phyloP scores from a whole-genome alignment of 768 basidiomycete genomes.

The Multifurca ochricompacta region DNA sequence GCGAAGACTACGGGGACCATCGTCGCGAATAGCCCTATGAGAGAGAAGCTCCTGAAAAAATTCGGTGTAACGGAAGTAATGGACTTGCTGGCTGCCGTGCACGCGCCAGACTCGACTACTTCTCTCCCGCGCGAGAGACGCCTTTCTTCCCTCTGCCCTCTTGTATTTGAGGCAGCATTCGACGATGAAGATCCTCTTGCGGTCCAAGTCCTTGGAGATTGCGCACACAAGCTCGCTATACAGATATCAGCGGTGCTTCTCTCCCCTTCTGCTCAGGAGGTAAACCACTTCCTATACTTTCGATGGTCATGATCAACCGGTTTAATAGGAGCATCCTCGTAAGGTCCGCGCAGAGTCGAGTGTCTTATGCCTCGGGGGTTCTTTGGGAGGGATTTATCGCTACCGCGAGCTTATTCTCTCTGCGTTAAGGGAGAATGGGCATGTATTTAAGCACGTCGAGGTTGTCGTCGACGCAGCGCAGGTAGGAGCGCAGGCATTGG shows the following conservation, averaged over 20 bases:
- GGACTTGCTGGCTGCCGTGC: conserved; percentile 58
- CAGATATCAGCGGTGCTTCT: conserved; percentile 50
- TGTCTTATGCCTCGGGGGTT: conserved; percentile 75
- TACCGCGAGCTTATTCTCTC: conserved; percentile 53
- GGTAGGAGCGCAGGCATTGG: conserved; percentile 54
- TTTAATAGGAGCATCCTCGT: conserved; percentile 2
- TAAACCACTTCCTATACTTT: neutral
- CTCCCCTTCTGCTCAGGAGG: conserved; percentile 22
- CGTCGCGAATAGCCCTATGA: conserved; percentile 29
- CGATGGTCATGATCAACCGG: neutral
- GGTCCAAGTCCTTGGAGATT: conserved; percentile 43
- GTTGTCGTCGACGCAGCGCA: conserved; percentile 64
- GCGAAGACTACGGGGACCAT: conserved; percentile 29
- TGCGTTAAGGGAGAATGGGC: conserved; percentile 47
- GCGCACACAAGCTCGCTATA: conserved; percentile 47
- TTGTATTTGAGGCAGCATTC: conserved; percentile 76
- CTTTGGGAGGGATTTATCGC: conserved; percentile 51
- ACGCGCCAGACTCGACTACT: conserved; percentile 49
- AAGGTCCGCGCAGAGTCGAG: conserved; percentile 44
- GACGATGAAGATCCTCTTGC: conserved; percentile 60
- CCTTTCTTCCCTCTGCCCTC: conserved; percentile 61
- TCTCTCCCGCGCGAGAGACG: conserved; percentile 56
- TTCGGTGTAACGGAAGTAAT: conserved; percentile 52
- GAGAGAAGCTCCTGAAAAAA: conserved; percentile 39
- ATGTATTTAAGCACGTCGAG: conserved; percentile 56